Conservation (phyloP, 1,139 yeast species). For the Nakaseomyces uthaithaninus region DNA sequence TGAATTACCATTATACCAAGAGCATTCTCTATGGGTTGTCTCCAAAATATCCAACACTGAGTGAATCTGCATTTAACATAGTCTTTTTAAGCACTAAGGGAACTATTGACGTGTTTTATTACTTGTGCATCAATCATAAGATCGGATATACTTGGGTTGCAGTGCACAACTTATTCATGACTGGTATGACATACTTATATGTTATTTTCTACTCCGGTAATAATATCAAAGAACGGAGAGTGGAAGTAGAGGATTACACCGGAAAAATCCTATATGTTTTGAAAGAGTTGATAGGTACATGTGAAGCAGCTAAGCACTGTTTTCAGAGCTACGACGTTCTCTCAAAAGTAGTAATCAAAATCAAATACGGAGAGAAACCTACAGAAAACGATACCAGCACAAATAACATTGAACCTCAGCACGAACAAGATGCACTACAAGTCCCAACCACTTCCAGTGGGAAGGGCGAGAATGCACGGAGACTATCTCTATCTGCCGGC, state of each 20-base stretch:
- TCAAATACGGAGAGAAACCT: constrained; percentile 37
- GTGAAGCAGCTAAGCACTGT: constrained; percentile 74
- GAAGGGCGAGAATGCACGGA: neutral
- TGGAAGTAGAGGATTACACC: constrained; percentile 49
- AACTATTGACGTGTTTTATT: constrained; percentile 55
- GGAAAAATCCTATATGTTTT: constrained; percentile 54
- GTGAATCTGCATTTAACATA: constrained; percentile 44
- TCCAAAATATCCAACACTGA: constrained; percentile 54
- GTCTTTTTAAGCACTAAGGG: constrained; percentile 61
- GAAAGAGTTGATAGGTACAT: constrained; percentile 53
- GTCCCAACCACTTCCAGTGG: neutral
- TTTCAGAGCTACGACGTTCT: constrained; percentile 63
- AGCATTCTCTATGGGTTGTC: constrained; percentile 69
- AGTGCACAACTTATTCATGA: constrained; percentile 79
- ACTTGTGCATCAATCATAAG: constrained; percentile 45
- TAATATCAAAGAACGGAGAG: constrained; percentile 41
- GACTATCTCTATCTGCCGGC: constrained; percentile 8
- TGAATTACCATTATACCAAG: constrained; percentile 72
- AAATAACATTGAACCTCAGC: constrained; percentile 43
- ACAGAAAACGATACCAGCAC: neutral
- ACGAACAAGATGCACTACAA: constrained; percentile 16
- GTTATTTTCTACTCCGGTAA: constrained; percentile 61
- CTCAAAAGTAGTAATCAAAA: constrained; percentile 60
- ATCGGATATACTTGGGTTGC: constrained; percentile 92
- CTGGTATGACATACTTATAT: constrained; percentile 77